phyloP scores from a whole-genome alignment of 2,329 filamentous ascomycete species.

The Diaporthe humulicola region DNA sequence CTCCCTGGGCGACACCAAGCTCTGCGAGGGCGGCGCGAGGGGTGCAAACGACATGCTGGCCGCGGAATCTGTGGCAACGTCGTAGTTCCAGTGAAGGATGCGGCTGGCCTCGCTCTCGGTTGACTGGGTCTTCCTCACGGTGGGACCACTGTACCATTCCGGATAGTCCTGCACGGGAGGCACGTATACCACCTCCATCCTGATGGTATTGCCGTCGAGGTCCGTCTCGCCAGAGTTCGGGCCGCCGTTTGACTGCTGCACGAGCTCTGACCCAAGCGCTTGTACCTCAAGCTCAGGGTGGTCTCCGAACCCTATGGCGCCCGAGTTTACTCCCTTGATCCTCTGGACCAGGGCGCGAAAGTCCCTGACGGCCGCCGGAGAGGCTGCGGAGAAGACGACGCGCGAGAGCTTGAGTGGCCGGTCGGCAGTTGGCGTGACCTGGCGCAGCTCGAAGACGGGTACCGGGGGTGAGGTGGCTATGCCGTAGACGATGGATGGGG shows the following conservation, averaged over 20 bases:
- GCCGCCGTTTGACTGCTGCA: background rate
- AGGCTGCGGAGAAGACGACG: conserved; percentile 77
- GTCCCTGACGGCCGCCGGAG: conserved; percentile 73
- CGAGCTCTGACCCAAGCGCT: background rate
- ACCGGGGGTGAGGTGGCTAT: conserved; percentile 47
- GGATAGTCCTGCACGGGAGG: conserved; percentile 51
- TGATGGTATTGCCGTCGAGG: conserved; percentile 80
- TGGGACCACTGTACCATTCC: conserved; percentile 51
- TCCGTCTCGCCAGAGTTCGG: conserved; percentile 61
- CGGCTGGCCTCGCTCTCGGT: conserved; percentile 56
- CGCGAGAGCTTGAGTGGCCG: conserved; percentile 57
- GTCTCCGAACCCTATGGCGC: conserved; percentile 44
- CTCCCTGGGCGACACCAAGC: conserved; percentile 36
- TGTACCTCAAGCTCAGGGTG: conserved; percentile 39
- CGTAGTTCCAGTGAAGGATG: conserved; percentile 64
- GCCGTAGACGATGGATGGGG: conserved; percentile 59
- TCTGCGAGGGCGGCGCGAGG: conserved; percentile 41
- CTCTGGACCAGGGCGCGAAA: conserved; percentile 80
- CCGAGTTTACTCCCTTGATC: conserved; percentile 31
- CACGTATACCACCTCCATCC: conserved; percentile 79
- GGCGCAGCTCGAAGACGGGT: conserved; percentile 61
- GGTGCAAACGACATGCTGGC: conserved; percentile 42
- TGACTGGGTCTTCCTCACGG: conserved; percentile 52
- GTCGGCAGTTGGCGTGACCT: conserved; percentile 54
- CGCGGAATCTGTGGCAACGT: conserved; percentile 51